Evolutionary conservation across 2,329 filamentous ascomycete species (phyloP).

Genomic region (Stachybotrys echinatus): DNA sequence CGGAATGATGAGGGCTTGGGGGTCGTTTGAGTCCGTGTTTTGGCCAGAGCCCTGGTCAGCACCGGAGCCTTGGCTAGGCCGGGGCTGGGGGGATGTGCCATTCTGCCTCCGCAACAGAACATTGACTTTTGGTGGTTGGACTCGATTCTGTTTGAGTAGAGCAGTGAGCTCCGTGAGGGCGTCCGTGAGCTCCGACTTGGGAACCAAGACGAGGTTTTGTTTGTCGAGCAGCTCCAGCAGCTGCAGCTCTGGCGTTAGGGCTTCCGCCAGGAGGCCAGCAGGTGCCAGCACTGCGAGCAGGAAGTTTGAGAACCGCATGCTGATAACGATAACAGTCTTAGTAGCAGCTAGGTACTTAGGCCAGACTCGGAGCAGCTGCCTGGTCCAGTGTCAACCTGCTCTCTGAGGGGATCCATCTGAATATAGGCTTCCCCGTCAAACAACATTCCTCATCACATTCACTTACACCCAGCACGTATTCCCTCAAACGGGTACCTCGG

Average conservation of each 20-base stretch:
- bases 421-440: background rate
- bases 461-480: background rate
- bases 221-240: constrained; percentile 35
- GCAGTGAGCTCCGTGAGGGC: constrained; percentile 35
- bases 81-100: constrained; percentile 2
- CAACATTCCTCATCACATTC: background rate
- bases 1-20: constrained; percentile 3
- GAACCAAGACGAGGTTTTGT: constrained; percentile 38
- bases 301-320: constrained; percentile 31
- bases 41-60: background rate
- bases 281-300: constrained; percentile 28
- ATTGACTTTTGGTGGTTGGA: constrained; percentile 3
- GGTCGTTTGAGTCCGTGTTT: constrained; percentile 2
- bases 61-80: background rate
- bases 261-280: constrained; percentile 22
- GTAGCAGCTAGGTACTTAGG: background rate
- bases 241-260: constrained; percentile 25
- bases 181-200: constrained; percentile 40
- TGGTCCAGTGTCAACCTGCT: background rate
- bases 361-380: background rate
- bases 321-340: background rate
- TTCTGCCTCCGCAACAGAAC: constrained; percentile 11
- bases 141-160: constrained; percentile 27
- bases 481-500: background rate
- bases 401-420: background rate